Evolutionary conservation across 345 rosid genomes (phyloP).

Genomic region (Ailanthus altissimus): DNA sequence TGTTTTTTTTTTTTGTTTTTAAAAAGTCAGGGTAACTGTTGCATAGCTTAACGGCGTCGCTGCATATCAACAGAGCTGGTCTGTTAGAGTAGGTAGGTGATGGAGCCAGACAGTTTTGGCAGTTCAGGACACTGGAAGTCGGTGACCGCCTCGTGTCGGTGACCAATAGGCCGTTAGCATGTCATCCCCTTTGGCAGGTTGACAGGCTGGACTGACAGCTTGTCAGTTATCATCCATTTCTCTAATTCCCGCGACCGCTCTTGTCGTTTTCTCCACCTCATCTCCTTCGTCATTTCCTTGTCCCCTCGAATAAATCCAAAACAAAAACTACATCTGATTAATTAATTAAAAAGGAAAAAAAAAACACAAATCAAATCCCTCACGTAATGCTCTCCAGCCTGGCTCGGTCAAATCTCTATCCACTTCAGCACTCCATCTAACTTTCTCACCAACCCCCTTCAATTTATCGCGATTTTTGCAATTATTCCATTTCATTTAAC

Average conservation of each 20-base stretch:
- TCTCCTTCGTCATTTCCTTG: neutral
- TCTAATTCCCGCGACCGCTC: constrained; percentile 21
- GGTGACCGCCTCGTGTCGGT: constrained; percentile 15
- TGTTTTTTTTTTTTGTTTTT: too few species aligned
- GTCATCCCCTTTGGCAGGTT: constrained; percentile 20
- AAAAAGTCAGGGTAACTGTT: neutral
- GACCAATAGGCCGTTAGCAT: constrained; percentile 4
- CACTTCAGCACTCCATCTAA: neutral
- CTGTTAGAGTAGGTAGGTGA: neutral
- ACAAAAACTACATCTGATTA: neutral
- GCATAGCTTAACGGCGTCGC: neutral
- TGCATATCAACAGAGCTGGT: neutral
- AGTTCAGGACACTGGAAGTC: neutral
- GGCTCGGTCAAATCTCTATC: constrained; percentile 35
- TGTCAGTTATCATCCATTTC: constrained; percentile 24
- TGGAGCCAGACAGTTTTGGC: neutral
- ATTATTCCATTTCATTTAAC: neutral
- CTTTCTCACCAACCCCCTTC: neutral
- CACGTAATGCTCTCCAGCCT: constrained; percentile 43
- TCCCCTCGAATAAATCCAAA: neutral
- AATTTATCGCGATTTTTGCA: constrained; percentile 18
- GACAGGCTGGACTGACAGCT: constrained; percentile 45
- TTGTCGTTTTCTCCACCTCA: constrained; percentile 41
- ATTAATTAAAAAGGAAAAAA: neutral
- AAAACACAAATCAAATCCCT: neutral